Conservation (phyloP, 495 filamentous ascomycete genomes). For the Tuber borchii region DNA sequence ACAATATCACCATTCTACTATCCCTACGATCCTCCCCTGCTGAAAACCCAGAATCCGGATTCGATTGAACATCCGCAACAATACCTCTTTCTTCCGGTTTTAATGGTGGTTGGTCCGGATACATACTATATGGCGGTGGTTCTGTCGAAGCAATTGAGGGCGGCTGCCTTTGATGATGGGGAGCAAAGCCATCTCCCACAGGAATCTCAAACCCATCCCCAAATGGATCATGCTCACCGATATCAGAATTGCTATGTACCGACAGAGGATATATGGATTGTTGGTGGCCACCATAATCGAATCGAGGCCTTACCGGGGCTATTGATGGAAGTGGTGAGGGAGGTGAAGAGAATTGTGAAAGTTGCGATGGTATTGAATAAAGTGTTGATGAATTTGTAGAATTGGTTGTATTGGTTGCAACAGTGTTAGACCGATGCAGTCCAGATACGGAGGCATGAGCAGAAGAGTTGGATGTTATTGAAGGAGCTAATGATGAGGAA, state of each 20-base stretch:
- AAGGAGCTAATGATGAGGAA: constrained; percentile 33
- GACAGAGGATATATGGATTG: constrained; percentile 35
- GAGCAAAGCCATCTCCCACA: constrained; percentile 37
- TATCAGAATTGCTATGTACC: constrained; percentile 22
- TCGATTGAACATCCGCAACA: constrained; percentile 14
- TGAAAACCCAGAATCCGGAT: constrained; percentile 30
- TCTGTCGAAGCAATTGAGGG: constrained; percentile 24
- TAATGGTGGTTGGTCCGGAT: constrained; percentile 19
- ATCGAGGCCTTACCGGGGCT: constrained; percentile 31
- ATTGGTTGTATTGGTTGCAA: constrained; percentile 26
- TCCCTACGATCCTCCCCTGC: constrained; percentile 15
- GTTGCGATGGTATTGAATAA: constrained; percentile 38
- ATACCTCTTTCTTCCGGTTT: constrained; percentile 23
- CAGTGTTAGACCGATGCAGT: constrained; percentile 33
- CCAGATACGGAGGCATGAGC: constrained; percentile 7
- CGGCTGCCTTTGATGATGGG: constrained; percentile 20
- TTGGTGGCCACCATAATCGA: constrained; percentile 37
- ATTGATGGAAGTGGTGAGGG: constrained; percentile 31
- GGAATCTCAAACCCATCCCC: constrained; percentile 31
- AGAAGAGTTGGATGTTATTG: constrained; percentile 27
- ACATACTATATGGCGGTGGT: constrained; percentile 38
- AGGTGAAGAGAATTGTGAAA: constrained; percentile 34
- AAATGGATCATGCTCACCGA: constrained; percentile 36
- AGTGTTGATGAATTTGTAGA: constrained; percentile 33
- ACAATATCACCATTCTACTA: constrained; percentile 10